Evolutionary conservation across 164 flowering plant species (phyloP), one percentile per base, ranked within the genome.

Genomic region (Pachysandra terminalis): DNA sequence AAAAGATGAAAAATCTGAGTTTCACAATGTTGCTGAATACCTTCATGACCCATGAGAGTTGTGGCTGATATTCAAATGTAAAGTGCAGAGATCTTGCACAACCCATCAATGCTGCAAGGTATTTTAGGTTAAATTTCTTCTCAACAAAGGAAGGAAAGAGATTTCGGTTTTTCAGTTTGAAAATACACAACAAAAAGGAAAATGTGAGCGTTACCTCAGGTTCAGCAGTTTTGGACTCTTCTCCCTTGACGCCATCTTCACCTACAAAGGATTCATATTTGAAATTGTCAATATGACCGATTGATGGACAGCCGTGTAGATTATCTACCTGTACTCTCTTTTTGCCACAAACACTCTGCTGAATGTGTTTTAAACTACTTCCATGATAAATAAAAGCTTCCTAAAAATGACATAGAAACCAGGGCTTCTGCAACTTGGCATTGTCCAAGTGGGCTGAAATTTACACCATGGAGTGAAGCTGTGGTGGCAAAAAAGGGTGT

Each of bases 181-280:
- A 16, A 32, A 26, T 17, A 26, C n/a, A 9, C 0, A 63, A 24
- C 24, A 26, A 63, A 1, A 48, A 28, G 12, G 8, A 64, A n/a
- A 45, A 19, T 10, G 19, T 9, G 0, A 5, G 13, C 12, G n/a
- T 69, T 71, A 80, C 87, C 83, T 81, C 85, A 15, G 84, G 71
- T 59, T 73, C 82, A 21, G 81, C 78, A 64, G 82, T 71, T 61
- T 84, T 81, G 64, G 81, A 37, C 48, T 88, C 89, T 56, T 88
- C 93, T 27, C 35, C 75, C 72, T 88, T 86, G 75, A 67, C 0
- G 71, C 73, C 80, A 15, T 86, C 90, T 45, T 88, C 94, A 73
- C 84, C 88, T 84, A 80, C 72, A 70, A 25, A 16, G 15, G 16
- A 49, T 22, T 22, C 19, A 48, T 22, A 40, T 22, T 61, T 5